phyloP scores from a whole-genome alignment of 306 rosid genomes.

The Arachis stenosperma region DNA sequence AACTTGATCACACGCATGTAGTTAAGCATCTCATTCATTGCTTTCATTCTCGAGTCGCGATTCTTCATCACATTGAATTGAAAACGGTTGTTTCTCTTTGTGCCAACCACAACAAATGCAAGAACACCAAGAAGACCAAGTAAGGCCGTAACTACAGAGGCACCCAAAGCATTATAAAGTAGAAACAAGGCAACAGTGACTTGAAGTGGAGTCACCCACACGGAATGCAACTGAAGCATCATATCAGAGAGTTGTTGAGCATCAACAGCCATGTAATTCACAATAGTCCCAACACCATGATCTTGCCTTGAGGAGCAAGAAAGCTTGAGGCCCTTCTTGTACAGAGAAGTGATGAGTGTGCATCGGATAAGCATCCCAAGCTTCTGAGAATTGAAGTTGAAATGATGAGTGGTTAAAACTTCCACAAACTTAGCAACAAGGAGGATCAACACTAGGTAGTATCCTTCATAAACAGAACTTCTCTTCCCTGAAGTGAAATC shows the following conservation, averaged over 20 bases:
- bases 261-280: slow-evolving; percentile 88
- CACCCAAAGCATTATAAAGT: slow-evolving; percentile 58
- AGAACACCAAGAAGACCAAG: slow-evolving; percentile 49
- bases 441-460: slow-evolving; percentile 66
- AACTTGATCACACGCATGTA: slow-evolving; percentile 85
- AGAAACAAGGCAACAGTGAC: slow-evolving; percentile 54
- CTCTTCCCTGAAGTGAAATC: slow-evolving; percentile 70
- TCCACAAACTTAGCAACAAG: slow-evolving; percentile 64
- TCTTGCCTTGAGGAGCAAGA: slow-evolving; percentile 65
- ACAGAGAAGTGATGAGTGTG: slow-evolving; percentile 63
- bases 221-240: slow-evolving; percentile 70
- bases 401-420: slow-evolving; percentile 70
- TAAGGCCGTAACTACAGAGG: slow-evolving; percentile 46
- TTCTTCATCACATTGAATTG: slow-evolving; percentile 63
- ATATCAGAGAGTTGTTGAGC: slow-evolving; percentile 77
- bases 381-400: slow-evolving; percentile 65
- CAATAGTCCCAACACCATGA: slow-evolving; percentile 80
- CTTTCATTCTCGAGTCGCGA: slow-evolving; percentile 82
- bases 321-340: slow-evolving; percentile 67
- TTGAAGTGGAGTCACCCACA: slow-evolving; percentile 81
- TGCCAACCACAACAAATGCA: slow-evolving; percentile 44
- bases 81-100: slow-evolving; percentile 48
- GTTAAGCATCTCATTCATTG: slow-evolving; percentile 78
- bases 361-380: slow-evolving; percentile 72
- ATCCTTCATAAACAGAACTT: slow-evolving; percentile 67